Evolutionary conservation across 495 filamentous ascomycete species (phyloP).

Genomic region (Penicillium odoratum): DNA sequence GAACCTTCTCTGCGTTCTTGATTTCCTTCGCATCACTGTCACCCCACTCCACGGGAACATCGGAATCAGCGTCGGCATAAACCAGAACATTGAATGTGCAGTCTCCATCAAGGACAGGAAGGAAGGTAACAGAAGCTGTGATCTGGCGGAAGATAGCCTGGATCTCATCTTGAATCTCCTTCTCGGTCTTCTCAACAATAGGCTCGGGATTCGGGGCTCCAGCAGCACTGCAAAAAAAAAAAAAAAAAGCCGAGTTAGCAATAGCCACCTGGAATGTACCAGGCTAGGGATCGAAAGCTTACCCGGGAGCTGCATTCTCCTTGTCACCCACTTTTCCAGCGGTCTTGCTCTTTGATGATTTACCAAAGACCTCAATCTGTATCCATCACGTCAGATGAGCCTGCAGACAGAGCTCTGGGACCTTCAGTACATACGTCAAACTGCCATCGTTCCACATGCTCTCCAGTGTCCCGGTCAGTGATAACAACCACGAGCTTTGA

Average conservation of each 20-base stretch:
- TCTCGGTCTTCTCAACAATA: conserved; percentile 77
- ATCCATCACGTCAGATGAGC: neutral
- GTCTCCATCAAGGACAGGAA: conserved; percentile 86
- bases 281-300: conserved; percentile 19
- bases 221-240: conserved; percentile 25
- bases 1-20: conserved; percentile 91
- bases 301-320: conserved; percentile 60
- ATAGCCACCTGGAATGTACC: neutral
- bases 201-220: conserved; percentile 33
- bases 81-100: conserved; percentile 99
- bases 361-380: conserved; percentile 70
- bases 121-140: conserved; percentile 94
- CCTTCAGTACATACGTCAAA: conserved; percentile 69
- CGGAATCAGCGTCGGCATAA: conserved; percentile 94
- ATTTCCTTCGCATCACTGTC: conserved; percentile 99
- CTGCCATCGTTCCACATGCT: conserved; percentile 95
- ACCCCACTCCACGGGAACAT: conserved; percentile 97
- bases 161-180: conserved; percentile 93
- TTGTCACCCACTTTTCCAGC: conserved; percentile 57
- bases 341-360: conserved; percentile 51
- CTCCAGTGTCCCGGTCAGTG: conserved; percentile 92
- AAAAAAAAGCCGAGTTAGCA: conserved; percentile 8
- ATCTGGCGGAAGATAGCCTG: conserved; percentile 96
- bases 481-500: conserved; percentile 95
- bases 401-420: conserved; percentile 7